phyloP scores from a whole-genome alignment of 2,329 filamentous ascomycete species.

The Aspergillus udagawae region DNA sequence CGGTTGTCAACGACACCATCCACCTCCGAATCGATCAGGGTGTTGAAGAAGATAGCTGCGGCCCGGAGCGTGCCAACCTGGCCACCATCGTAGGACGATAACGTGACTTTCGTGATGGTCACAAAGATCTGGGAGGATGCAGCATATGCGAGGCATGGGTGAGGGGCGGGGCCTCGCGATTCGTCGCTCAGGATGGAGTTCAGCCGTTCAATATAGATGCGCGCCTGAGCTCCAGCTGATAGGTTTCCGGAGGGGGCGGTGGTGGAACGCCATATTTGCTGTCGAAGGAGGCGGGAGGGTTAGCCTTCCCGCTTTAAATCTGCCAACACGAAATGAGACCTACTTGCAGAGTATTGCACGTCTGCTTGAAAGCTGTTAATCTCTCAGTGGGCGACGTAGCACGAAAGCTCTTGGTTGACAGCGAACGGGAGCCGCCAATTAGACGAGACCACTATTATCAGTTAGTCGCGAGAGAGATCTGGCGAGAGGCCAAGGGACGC shows the following conservation, averaged over 20 bases:
- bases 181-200: constrained; percentile 78
- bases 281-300: background rate
- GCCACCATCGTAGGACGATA: constrained; percentile 74
- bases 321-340: background rate
- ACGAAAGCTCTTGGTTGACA: constrained; percentile 46
- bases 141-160: constrained; percentile 86
- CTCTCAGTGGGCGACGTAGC: constrained; percentile 57
- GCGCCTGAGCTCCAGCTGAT: constrained; percentile 48
- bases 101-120: constrained; percentile 82
- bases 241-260: constrained; percentile 50
- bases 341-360: constrained; percentile 58
- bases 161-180: constrained; percentile 78
- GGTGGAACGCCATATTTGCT: constrained; percentile 60
- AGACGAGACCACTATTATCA: constrained; percentile 55
- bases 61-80: constrained; percentile 66
- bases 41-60: constrained; percentile 81
- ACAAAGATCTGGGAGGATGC: constrained; percentile 84
- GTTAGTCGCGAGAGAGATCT: constrained; percentile 5
- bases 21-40: constrained; percentile 92
- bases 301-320: background rate
- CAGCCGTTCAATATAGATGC: constrained; percentile 53
- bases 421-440: constrained; percentile 52
- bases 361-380: constrained; percentile 57
- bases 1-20: constrained; percentile 88
- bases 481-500: background rate